phyloP scores from a whole-genome alignment of 78 protist genomes.

The Guillardia theta region DNA sequence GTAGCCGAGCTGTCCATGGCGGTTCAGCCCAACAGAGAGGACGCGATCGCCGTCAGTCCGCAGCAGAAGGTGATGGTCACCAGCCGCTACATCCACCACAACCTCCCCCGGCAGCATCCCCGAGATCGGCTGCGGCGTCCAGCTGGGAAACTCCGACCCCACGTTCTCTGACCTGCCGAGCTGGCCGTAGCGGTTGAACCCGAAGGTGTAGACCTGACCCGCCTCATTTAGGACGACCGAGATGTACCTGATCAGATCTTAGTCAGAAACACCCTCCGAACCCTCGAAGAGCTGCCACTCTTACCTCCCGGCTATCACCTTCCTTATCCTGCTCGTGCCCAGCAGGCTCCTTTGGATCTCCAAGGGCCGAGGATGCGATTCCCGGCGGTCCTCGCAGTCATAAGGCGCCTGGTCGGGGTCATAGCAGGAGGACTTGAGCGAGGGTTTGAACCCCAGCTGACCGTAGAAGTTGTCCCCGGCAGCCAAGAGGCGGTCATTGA shows the following conservation, averaged over 20 bases:
- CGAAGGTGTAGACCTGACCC: background rate
- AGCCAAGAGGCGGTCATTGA: background rate
- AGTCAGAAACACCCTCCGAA: background rate
- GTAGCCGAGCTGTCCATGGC: background rate
- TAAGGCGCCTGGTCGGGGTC: no score
- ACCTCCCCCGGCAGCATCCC: background rate
- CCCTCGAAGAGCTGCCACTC: background rate
- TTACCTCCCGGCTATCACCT: no score
- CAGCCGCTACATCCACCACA: background rate
- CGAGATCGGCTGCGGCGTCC: no score
- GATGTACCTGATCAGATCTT: background rate
- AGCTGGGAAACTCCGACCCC: no score
- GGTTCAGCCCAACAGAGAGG: background rate
- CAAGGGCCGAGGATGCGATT: no score
- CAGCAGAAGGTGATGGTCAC: background rate
- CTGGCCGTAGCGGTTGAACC: constrained; percentile 36
- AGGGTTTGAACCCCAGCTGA: background rate
- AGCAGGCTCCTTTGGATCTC: no score
- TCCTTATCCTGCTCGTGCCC: no score
- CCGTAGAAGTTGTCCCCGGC: background rate
- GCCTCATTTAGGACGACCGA: background rate
- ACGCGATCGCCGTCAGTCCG: background rate
- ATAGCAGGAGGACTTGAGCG: background rate
- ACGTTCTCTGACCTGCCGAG: background rate
- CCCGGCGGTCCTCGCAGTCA: no score